These are phyloP conservation scores for Dicorynia guianensis DNA, from an alignment of 306 rosid genomes.

Conservation along the genomic window DNA sequence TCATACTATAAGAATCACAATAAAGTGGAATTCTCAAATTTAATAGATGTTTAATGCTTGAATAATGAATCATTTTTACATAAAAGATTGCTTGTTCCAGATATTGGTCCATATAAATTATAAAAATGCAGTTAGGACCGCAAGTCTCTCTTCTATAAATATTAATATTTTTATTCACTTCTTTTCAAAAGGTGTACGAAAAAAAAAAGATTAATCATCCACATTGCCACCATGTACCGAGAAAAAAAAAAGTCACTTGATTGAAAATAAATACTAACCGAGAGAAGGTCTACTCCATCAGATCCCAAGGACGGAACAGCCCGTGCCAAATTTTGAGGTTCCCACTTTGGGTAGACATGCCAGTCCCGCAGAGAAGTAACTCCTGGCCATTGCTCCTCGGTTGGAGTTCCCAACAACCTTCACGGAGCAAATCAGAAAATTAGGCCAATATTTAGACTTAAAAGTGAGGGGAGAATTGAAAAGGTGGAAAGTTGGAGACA, in stretches of 20 bases:
- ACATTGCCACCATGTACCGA: too few species aligned
- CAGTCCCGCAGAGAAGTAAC: slow-evolving; percentile 86
- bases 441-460: background rate
- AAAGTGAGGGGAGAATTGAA: too few species aligned
- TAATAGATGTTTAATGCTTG: background rate
- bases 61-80: background rate
- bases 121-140: background rate
- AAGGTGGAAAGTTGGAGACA: background rate
- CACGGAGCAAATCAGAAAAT: slow-evolving; percentile 19
- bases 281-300: slow-evolving; percentile 85
- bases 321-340: slow-evolving; percentile 69
- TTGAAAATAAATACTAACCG: slow-evolving; percentile 52
- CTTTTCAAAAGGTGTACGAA: background rate
- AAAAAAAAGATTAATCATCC: background rate
- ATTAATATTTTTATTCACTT: too few species aligned
- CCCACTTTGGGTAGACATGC: slow-evolving; percentile 95
- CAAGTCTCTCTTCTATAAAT: background rate
- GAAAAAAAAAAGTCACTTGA: background rate
- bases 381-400: slow-evolving; percentile 88
- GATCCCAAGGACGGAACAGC: slow-evolving; percentile 77
- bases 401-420: slow-evolving; percentile 90
- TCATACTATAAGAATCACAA: background rate
- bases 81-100: background rate
- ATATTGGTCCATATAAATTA: background rate
- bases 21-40: slow-evolving; percentile 8